Evolutionary conservation across 805 yeast genomes (phyloP).

Genomic region (Kodamaea nitidulidarum): DNA sequence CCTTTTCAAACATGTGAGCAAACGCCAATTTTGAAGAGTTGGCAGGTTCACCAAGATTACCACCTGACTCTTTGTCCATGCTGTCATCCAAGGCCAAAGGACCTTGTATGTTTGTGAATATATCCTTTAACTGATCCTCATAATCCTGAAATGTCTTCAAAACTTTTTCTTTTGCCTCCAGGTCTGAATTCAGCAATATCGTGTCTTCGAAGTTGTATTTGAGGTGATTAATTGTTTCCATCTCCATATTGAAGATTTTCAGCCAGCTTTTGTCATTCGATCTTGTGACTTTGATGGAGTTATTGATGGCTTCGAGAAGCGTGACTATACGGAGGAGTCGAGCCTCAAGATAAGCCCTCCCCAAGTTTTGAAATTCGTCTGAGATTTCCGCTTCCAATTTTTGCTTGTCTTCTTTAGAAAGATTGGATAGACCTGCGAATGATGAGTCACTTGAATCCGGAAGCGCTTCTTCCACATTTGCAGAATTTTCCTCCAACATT

Average conservation of each 20-base stretch:
- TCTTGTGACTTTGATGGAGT: slow-evolving; percentile 22
- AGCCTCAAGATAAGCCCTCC: slow-evolving; percentile 24
- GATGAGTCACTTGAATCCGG: not conserved
- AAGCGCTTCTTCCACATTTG: not conserved
- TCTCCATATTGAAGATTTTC: slow-evolving; percentile 29
- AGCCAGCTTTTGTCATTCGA: slow-evolving; percentile 33
- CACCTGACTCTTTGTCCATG: slow-evolving; percentile 14
- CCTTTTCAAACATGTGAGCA: slow-evolving; percentile 18
- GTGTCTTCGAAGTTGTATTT: slow-evolving; percentile 31
- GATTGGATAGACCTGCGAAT: slow-evolving; percentile 11
- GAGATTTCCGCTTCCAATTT: slow-evolving; percentile 17
- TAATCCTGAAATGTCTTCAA: slow-evolving; percentile 21
- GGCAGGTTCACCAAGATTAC: not conserved
- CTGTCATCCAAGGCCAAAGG: slow-evolving; percentile 32
- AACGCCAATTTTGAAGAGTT: slow-evolving; percentile 17
- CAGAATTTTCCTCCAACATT: not conserved
- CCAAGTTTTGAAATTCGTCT: slow-evolving; percentile 22
- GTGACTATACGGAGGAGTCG: slow-evolving; percentile 27
- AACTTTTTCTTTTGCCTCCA: slow-evolving; percentile 13
- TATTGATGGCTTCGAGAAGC: slow-evolving; percentile 21
- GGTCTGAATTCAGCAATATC: slow-evolving; percentile 14
- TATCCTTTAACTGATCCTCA: slow-evolving; percentile 28
- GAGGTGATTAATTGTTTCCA: slow-evolving; percentile 31
- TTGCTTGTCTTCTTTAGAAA: slow-evolving; percentile 23
- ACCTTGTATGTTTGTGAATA: slow-evolving; percentile 28